Evolutionary conservation across 1,139 yeast species (phyloP).

Genomic region (Candida pseudocylindracea): DNA sequence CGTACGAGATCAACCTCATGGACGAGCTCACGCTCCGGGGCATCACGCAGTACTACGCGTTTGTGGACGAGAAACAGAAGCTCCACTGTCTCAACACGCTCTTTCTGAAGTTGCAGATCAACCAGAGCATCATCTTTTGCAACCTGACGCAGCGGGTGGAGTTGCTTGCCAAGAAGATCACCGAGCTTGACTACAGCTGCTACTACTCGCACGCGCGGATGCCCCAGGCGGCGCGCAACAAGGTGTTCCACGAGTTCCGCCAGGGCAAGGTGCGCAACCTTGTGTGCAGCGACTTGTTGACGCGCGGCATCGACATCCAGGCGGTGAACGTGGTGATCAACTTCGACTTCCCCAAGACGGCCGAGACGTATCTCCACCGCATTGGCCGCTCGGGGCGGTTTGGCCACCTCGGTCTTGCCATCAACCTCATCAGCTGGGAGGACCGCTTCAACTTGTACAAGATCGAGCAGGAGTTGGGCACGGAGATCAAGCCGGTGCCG

Average conservation of each 20-base stretch:
- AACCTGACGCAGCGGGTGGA: constrained; percentile 94
- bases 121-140: constrained; percentile 91
- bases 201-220: constrained; percentile 93
- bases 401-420: constrained; percentile 95
- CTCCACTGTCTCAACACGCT: constrained; percentile 88
- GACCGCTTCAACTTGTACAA: constrained; percentile 86
- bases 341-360: constrained; percentile 95
- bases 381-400: constrained; percentile 99
- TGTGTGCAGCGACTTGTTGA: constrained; percentile 88
- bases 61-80: constrained; percentile 91
- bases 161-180: constrained; percentile 81
- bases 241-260: constrained; percentile 96
- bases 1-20: constrained; percentile 92
- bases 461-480: constrained; percentile 93
- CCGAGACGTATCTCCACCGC: constrained; percentile 94
- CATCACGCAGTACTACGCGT: constrained; percentile 92
- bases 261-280: constrained; percentile 94
- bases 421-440: constrained; percentile 90
- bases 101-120: constrained; percentile 83
- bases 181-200: constrained; percentile 92
- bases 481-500: constrained; percentile 94
- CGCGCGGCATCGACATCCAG: constrained; percentile 98
- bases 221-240: constrained; percentile 95
- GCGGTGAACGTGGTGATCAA: constrained; percentile 96
- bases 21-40: constrained; percentile 93